Base-by-base conservation (phyloP, 345 rosid genomes). In the Boechera stricta region DNA sequence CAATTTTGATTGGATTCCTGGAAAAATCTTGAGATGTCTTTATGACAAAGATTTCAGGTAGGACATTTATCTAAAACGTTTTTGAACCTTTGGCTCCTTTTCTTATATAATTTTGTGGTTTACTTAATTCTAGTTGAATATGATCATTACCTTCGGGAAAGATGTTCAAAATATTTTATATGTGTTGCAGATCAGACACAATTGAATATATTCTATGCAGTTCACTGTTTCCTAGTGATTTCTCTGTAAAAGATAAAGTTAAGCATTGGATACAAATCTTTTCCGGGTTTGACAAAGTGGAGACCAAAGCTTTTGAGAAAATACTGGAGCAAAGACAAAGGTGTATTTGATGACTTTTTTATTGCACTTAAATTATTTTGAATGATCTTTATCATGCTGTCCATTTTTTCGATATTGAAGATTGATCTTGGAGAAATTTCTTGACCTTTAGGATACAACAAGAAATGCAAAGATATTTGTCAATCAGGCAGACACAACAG, bases 11-110 rank as follows among this genome's bases (percentile, higher is more conserved):
- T 95, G 98, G 99, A 90, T 95, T 82, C 99, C 98, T 79, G 98
- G 94, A 82, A 95, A 86, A 88, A 75, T 95, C 76, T 76, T 95
- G 85, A 92, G 93, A 83, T 95, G 99, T 75, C 85, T 88, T 71
- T 95, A 88, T 82, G 99, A 92, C 85, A 92, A 85, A 88, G 99
- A 92, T 87, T 91, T 92, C 82, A 86, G 96, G 99, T 88, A 83
- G 67, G 83, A 54, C 63, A 10, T 51, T 35, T 44, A 33, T 65
- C 21, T 65, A 12, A 15, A 51, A 42, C n/a, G 41, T 15, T 65
- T 49, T 58, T 36, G 36, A 26, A 28, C 6, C 52, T 65, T 16
- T 16, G 44, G 33, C 61, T 28, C 35, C 67, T 42, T 42, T 65
- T 49, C 48, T 71, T 69, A 32, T 64, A 33, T 21, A 33, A 16